Base-by-base conservation (phyloP, 441 rosid species). In the Gossypium laxum region DNA sequence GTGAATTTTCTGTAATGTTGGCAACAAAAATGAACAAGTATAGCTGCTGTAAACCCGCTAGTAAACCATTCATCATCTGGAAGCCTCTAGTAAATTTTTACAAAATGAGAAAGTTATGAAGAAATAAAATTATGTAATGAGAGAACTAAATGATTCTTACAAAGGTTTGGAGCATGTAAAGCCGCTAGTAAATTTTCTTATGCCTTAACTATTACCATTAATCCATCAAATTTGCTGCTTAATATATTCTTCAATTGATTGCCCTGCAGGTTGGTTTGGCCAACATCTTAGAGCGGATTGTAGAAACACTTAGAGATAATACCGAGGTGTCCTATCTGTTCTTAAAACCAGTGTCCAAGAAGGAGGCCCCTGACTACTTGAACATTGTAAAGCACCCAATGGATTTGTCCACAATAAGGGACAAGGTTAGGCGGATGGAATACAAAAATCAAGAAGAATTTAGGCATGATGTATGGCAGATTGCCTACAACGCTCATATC, bases 311-410 rank as follows among this genome's bases (percentile, higher is more conserved):
- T 12, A 83, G 80, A 72, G 83, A 58, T 18, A 83, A 81, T 62
- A 78, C 77, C 50, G 93, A 85, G 69, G 83, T 95, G 21, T 92
- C 99, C 0, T 88, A 83, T 74, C 95, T 95, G 67, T 95, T 95
- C 82, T 72, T 92, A 68, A 92, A 89, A 79, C 97, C 99, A 0
- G 99, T 92, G 1, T 45, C 91, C 0, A 91, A 81, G 87, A 95
- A 95, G 80, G 98, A 92, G 60, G 98, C 99, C 70, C 97, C 98
- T 0, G 99, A 95, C 81, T 95, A 92, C 82, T 82, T 80, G 26
- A 77, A 89, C 45, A 56, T 86, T 50, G 76, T 95, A 58, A 10
- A 83, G 63, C 79, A 51, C 7, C 99, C 99, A 1, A 95, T 95
- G 99, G 99, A 95, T 86, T 87, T 95, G 30, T 89, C 99, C 12